Evolutionary conservation across 352 stramenopile species (phyloP), one percentile per base, ranked within the genome.

Genomic region (Phytophthora multivora): DNA sequence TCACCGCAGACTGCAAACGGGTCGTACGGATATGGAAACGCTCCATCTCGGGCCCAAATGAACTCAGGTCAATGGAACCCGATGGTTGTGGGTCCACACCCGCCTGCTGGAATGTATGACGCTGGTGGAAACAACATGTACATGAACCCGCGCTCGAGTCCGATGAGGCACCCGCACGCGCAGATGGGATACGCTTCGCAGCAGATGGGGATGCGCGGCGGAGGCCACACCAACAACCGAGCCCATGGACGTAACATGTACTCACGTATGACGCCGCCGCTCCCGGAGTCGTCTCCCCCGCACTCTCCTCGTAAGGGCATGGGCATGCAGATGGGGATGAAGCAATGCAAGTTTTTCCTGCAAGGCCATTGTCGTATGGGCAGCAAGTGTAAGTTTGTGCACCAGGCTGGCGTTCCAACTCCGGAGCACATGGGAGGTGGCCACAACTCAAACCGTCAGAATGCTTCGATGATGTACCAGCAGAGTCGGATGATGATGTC

Each of bases 331-430:
- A 72, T 82, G 66, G 75, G 77, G 15, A 77, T 79, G 63, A 93
- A 93, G 69, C 82, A 87, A 51, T 95, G 86, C 69, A 92, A 93
- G 63, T 95, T 93, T 51, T 95, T 89, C 55, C 54, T 88, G 8
- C 86, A 95, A 59, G 86, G 86, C 13, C 83, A 95, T 65, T 95
- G 86, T 47, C 83, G 86, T 35, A 92, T 95, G 83, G 86, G 83
- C 26, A 86, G 66, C 63, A 95, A 95, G 74, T 95, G 86, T 65
- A 92, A 91, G 69, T 95, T 93, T 57, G 78, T 82, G 36, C 86
- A 95, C 60, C 76, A 88, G 43, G 33, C 53, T 6, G 69, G 71
- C 9, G 51, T 51, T 38, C 31, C 59, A 36, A 66, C 60, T 4
- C 42, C 59, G 26, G 54, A 71, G 26, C 60, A 71, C 45, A 66